phyloP scores from a whole-genome alignment of 1,284 basidiomycete species.

The Microbotryomycetes sp. region DNA sequence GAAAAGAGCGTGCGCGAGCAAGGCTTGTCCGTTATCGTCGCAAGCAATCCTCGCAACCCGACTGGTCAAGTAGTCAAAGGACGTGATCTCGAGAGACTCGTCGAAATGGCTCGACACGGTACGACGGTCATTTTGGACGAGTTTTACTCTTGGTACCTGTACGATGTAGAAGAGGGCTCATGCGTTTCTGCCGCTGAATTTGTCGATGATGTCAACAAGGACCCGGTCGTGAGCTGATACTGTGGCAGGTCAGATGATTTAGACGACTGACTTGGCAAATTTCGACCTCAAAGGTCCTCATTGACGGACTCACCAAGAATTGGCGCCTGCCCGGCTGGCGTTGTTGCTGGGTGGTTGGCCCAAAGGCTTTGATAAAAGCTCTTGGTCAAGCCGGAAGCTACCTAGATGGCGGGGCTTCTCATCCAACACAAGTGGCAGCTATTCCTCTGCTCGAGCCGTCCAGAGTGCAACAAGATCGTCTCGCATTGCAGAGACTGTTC shows the following conservation, averaged over 20 bases:
- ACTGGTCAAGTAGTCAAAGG: constrained; percentile 53
- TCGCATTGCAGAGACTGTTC: constrained; percentile 58
- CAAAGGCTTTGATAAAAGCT: constrained; percentile 77
- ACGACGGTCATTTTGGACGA: constrained; percentile 84
- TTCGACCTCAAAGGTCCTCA: constrained; percentile 55
- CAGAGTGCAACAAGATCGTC: constrained; percentile 64
- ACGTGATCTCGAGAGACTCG: constrained; percentile 71
- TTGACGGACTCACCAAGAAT: constrained; percentile 89
- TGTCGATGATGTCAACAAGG: constrained; percentile 50
- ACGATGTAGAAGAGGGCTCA: constrained; percentile 70
- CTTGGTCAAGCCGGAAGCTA: constrained; percentile 68
- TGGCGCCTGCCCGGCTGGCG: constrained; percentile 66
- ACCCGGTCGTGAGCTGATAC: constrained; percentile 54
- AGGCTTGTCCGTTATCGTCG: constrained; percentile 79
- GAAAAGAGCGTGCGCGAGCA: constrained; percentile 46
- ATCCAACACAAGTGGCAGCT: constrained; percentile 67
- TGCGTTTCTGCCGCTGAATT: constrained; percentile 76
- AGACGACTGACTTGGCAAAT: not conserved
- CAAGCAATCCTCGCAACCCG: constrained; percentile 85
- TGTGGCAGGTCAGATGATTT: not conserved
- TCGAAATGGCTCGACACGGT: constrained; percentile 58
- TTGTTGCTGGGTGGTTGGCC: constrained; percentile 91
- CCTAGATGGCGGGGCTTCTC: constrained; percentile 37
- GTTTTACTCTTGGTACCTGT: constrained; percentile 90
- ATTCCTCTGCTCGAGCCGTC: constrained; percentile 70